Evolutionary conservation across 2,329 filamentous ascomycete genomes (phyloP).

Genomic region (Trichoderma simmonsii): DNA sequence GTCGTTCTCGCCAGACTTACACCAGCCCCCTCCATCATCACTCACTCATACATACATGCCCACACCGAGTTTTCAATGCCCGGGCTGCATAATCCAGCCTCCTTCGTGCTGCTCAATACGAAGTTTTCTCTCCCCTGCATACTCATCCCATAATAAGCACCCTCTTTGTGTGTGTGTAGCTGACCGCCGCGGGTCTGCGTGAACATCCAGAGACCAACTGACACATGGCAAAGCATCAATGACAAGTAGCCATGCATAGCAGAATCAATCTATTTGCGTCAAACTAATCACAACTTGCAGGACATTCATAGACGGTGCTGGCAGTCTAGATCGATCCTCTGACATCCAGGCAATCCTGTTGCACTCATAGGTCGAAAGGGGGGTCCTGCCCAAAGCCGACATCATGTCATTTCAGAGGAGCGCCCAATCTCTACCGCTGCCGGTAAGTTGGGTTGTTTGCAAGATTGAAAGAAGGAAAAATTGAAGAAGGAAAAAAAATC

Average conservation of each 20-base stretch:
- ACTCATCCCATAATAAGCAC: not conserved
- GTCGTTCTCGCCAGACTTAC: not conserved
- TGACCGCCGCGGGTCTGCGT: not conserved
- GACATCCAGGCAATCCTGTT: not conserved
- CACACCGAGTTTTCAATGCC: not conserved
- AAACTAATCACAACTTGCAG: conserved; percentile 3
- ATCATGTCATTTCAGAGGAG: not conserved
- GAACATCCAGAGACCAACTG: conserved; percentile 5
- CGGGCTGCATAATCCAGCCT: conserved; percentile 4
- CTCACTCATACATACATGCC: not conserved
- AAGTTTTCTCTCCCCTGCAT: conserved; percentile 4
- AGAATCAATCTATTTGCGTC: conserved; percentile 11
- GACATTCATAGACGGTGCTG: conserved; percentile 2
- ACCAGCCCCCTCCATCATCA: not conserved
- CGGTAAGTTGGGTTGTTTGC: not conserved
- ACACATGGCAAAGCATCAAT: conserved; percentile 12
- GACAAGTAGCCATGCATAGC: conserved; percentile 3
- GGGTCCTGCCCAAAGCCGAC: not conserved
- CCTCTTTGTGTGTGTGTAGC: not conserved
- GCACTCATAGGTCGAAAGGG: not conserved
- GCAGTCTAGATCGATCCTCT: not conserved
- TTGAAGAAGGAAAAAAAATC: not conserved
- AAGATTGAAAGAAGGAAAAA: not conserved
- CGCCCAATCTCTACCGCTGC: not conserved
- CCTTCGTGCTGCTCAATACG: not conserved